Conservation (phyloP, 2,329 filamentous ascomycete species). For the Bipolaris sorokiniana region DNA sequence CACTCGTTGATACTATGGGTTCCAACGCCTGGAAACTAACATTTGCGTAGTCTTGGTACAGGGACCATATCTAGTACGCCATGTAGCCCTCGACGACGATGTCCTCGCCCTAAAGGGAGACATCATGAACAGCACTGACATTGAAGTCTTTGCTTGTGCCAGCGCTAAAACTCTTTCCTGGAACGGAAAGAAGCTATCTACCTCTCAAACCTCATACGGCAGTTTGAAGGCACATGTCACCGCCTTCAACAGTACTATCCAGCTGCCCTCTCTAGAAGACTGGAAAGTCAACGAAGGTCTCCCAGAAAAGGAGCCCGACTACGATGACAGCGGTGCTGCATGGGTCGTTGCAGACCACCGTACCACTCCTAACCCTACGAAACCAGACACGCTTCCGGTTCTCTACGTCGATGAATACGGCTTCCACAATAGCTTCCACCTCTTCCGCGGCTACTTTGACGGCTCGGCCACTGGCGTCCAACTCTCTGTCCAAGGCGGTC, state of each 20-base stretch:
- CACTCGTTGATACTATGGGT: background rate
- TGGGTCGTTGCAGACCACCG: slow-evolving; percentile 53
- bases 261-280: slow-evolving; percentile 51
- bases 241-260: slow-evolving; percentile 31
- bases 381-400: slow-evolving; percentile 49
- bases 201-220: slow-evolving; percentile 45
- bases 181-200: slow-evolving; percentile 46
- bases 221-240: slow-evolving; percentile 43
- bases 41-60: slow-evolving; percentile 42
- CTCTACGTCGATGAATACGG: slow-evolving; percentile 53
- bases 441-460: slow-evolving; percentile 52
- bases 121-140: slow-evolving; percentile 38
- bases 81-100: slow-evolving; percentile 29
- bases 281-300: slow-evolving; percentile 60
- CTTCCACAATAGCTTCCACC: slow-evolving; percentile 51
- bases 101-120: slow-evolving; percentile 47
- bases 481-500: slow-evolving; percentile 61
- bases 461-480: slow-evolving; percentile 52
- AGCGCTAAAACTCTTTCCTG: slow-evolving; percentile 41
- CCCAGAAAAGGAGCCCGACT: slow-evolving; percentile 55
- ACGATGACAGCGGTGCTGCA: slow-evolving; percentile 52
- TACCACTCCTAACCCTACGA: slow-evolving; percentile 47
- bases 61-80: slow-evolving; percentile 51
- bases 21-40: slow-evolving; percentile 6
- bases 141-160: slow-evolving; percentile 48